Conservation (phyloP, 345 rosid genomes). For the Linum trigynum region DNA sequence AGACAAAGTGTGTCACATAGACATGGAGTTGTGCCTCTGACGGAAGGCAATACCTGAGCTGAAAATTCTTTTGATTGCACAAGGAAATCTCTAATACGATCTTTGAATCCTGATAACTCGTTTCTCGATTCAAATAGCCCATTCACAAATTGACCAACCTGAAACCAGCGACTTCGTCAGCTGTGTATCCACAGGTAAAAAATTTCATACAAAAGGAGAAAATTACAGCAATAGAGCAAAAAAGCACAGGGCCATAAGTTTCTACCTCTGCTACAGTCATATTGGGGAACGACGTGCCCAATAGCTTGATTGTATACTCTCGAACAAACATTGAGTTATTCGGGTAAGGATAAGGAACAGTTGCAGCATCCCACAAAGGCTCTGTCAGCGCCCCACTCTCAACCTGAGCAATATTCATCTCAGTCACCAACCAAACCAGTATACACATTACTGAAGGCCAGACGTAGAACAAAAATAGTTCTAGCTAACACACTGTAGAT, state of each 20-base stretch:
- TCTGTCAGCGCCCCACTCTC: constrained; percentile 76
- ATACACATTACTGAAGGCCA: background rate
- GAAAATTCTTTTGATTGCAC: constrained; percentile 82
- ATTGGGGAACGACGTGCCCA: constrained; percentile 90
- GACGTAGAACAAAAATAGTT: background rate
- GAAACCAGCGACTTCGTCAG: constrained; percentile 19
- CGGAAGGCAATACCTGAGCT: constrained; percentile 42
- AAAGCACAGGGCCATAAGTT: background rate
- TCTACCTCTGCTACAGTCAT: constrained; percentile 82
- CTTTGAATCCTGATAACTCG: constrained; percentile 70
- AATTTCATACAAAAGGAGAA: background rate
- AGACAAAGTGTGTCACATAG: background rate
- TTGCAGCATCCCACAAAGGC: constrained; percentile 85
- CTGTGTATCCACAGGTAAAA: background rate
- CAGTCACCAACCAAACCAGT: background rate
- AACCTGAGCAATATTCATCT: constrained; percentile 35
- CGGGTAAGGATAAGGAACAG: constrained; percentile 64
- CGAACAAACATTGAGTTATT: constrained; percentile 72
- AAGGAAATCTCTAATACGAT: constrained; percentile 89
- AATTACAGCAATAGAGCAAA: background rate
- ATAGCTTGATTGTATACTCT: constrained; percentile 82
- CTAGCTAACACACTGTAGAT: too few relatives aligned
- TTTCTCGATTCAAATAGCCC: constrained; percentile 75
- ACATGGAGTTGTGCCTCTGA: background rate
- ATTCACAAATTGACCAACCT: constrained; percentile 86